Conservation (phyloP, 257 asterid genomes). For the Osmanthus fragrans region DNA sequence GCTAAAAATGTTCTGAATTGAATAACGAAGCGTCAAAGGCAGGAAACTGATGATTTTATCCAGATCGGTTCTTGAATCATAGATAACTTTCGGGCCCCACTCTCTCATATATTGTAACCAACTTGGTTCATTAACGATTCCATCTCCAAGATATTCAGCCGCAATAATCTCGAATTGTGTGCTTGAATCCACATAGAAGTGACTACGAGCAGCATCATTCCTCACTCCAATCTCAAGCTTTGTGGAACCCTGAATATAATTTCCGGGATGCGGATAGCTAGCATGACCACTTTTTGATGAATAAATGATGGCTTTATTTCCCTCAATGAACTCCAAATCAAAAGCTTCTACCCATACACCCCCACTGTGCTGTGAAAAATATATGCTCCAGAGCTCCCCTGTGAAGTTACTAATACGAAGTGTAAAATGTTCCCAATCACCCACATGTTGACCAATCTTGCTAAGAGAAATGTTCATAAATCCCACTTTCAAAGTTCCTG, state of each 20-base stretch:
- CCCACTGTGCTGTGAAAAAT: constrained; percentile 96
- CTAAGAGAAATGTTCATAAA: constrained; percentile 52
- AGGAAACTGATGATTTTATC: constrained; percentile 49
- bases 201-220: constrained; percentile 67
- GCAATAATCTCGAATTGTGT: constrained; percentile 65
- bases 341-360: constrained; percentile 77
- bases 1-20: constrained; percentile 41
- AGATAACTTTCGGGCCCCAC: constrained; percentile 84
- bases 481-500: constrained; percentile 73
- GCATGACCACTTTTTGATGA: constrained; percentile 86
- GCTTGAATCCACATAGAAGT: constrained; percentile 63
- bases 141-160: constrained; percentile 83
- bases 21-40: constrained; percentile 50
- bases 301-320: constrained; percentile 72
- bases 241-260: constrained; percentile 76
- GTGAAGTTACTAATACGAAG: constrained; percentile 84
- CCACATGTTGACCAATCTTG: constrained; percentile 85
- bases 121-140: constrained; percentile 56
- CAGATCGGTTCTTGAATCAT: constrained; percentile 67
- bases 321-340: constrained; percentile 71
- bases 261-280: constrained; percentile 86
- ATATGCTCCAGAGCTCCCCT: constrained; percentile 81
- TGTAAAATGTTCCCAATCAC: constrained; percentile 98
- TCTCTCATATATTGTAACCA: constrained; percentile 89
- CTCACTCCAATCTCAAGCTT: constrained; percentile 82